A percentile compares a stretch with the other conserved stretches of the same genome.
These are phyloP conservation scores for Phlebopus sp. DNA, from an alignment of 1,284 basidiomycete genomes.

Conservation along the genomic window DNA sequence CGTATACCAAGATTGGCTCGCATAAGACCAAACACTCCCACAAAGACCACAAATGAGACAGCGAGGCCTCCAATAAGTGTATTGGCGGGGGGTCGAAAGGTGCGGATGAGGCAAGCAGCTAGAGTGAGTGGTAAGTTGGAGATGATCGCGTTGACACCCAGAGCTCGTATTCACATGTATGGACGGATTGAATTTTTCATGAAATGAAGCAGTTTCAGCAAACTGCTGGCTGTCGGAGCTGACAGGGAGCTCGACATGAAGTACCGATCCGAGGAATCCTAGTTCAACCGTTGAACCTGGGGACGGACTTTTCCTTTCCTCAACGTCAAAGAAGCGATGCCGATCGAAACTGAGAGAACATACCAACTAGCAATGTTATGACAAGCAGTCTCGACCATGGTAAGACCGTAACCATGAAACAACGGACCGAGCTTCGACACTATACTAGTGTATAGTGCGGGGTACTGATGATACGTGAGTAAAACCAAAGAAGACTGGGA, in stretches of 20 bases:
- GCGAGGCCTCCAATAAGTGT: slow-evolving; percentile 68
- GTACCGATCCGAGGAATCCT: slow-evolving; percentile 75
- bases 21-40: slow-evolving; percentile 91
- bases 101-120: slow-evolving; percentile 81
- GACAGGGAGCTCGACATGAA: slow-evolving; percentile 72
- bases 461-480: slow-evolving; percentile 81
- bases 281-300: slow-evolving; percentile 69
- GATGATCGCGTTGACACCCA: neutral
- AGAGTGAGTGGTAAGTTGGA: slow-evolving; percentile 3
- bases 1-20: slow-evolving; percentile 87
- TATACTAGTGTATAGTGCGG: slow-evolving; percentile 75
- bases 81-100: slow-evolving; percentile 69
- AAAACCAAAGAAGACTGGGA: slow-evolving; percentile 81
- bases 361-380: slow-evolving; percentile 86
- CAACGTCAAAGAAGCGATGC: slow-evolving; percentile 29
- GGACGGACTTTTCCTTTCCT: slow-evolving; percentile 68
- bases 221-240: slow-evolving; percentile 71
- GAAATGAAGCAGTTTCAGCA: slow-evolving; percentile 46
- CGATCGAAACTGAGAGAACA: slow-evolving; percentile 22
- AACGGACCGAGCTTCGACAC: slow-evolving; percentile 73
- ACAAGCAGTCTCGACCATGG: slow-evolving; percentile 84
- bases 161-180: slow-evolving; percentile 39
- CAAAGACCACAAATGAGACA: slow-evolving; percentile 85
- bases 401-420: slow-evolving; percentile 71
- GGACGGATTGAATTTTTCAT: slow-evolving; percentile 46